Percentiles rank a stretch among this genome's conserved stretches.
phyloP scores from a whole-genome alignment of 2,329 filamentous ascomycete species.

The Escovopsis sp. region DNA sequence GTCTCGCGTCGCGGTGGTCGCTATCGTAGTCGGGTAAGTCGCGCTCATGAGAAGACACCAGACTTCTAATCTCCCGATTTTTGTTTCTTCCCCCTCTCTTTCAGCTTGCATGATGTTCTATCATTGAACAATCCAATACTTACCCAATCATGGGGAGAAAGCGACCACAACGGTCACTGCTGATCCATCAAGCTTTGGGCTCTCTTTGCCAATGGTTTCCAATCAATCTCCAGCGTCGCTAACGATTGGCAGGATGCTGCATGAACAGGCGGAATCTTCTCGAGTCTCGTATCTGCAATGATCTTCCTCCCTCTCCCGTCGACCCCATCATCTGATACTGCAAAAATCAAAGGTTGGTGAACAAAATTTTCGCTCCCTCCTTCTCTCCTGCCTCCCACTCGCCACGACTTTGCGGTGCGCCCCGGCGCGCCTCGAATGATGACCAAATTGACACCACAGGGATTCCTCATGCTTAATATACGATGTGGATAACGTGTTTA shows the following conservation, averaged over 20 bases:
- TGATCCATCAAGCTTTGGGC: conserved; percentile 28
- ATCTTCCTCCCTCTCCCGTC: no score
- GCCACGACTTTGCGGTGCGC: no score
- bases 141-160: conserved; percentile 41
- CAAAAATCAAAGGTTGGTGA: conserved; percentile 32
- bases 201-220: conserved; percentile 2
- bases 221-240: conserved; percentile 6
- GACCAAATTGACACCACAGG: conserved; percentile 46
- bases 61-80: conserved; percentile 4
- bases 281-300: no score
- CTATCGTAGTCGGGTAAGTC: conserved; percentile 5
- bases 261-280: neutral
- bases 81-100: no score
- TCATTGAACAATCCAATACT: conserved; percentile 48
- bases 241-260: conserved; percentile 5
- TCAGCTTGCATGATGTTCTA: conserved; percentile 18
- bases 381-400: no score
- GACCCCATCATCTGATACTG: no score
- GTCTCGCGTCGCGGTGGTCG: conserved; percentile 3
- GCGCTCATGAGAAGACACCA: neutral
- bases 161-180: conserved; percentile 35
- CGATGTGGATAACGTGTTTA: conserved; percentile 44
- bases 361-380: conserved; percentile 4
- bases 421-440: conserved; percentile 31
- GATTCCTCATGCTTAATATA: conserved; percentile 55